Percentiles rank a stretch among this genome's conserved stretches.
phyloP scores from a whole-genome alignment of 2,329 filamentous ascomycete species.

The Septoria petroselini region DNA sequence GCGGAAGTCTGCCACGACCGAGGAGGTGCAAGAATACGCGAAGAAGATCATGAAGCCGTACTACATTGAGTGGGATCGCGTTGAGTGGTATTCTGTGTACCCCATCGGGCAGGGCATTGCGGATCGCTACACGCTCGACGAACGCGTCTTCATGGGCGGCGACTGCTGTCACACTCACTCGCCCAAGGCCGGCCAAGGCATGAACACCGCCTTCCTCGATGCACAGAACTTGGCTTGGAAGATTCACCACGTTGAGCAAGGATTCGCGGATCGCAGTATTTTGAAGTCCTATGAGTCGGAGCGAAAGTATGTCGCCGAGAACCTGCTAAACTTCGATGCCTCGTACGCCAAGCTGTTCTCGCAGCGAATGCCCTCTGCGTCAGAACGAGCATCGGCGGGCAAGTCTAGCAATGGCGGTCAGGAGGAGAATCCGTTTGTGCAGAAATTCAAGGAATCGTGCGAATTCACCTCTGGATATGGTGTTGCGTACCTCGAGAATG shows the following conservation, averaged over 20 bases:
- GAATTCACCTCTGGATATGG: constrained; percentile 93
- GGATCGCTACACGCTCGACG: constrained; percentile 62
- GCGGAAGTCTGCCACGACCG: constrained; percentile 57
- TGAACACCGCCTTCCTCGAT: constrained; percentile 59
- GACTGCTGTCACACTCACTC: constrained; percentile 63
- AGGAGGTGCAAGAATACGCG: constrained; percentile 58
- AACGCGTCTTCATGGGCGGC: constrained; percentile 64
- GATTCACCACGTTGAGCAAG: constrained; percentile 82
- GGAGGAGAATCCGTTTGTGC: constrained; percentile 76
- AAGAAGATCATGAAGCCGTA: constrained; percentile 60
- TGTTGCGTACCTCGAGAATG: constrained; percentile 77
- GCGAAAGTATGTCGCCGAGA: constrained; percentile 79
- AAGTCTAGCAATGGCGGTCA: constrained; percentile 45
- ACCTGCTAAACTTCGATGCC: constrained; percentile 79
- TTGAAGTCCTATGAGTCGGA: constrained; percentile 84
- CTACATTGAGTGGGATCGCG: constrained; percentile 60
- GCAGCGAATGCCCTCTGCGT: constrained; percentile 67
- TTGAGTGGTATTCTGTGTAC: constrained; percentile 66
- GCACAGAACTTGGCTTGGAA: constrained; percentile 94
- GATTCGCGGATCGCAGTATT: constrained; percentile 71
- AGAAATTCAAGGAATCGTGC: constrained; percentile 85
- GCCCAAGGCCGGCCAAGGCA: constrained; percentile 64
- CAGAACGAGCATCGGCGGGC: constrained; percentile 67
- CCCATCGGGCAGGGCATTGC: constrained; percentile 64
- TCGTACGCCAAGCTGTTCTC: constrained; percentile 90